Evolutionary conservation across 2,329 filamentous ascomycete genomes (phyloP).

Genomic region (Claviceps digitariae): DNA sequence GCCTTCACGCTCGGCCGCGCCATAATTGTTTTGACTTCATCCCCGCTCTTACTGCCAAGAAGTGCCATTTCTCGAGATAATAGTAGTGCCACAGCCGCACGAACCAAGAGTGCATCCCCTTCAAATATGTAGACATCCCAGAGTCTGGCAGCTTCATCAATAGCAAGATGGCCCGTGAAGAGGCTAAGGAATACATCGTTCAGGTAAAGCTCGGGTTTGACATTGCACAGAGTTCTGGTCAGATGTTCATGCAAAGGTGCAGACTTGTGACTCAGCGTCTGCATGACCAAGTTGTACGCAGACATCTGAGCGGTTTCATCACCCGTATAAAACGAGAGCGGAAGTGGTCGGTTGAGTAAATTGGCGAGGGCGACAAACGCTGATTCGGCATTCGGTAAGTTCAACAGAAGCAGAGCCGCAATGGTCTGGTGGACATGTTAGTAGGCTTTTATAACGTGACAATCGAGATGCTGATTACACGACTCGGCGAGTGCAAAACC

Average conservation of each 20-base stretch:
- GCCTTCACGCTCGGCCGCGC: conserved; percentile 17
- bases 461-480: background rate
- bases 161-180: conserved; percentile 47
- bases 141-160: conserved; percentile 58
- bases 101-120: conserved; percentile 57
- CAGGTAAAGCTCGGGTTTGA: conserved; percentile 41
- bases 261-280: conserved; percentile 52
- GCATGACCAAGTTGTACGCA: conserved; percentile 55
- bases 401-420: conserved; percentile 59
- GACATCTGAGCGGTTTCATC: conserved; percentile 56
- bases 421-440: conserved; percentile 37
- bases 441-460: conserved; percentile 8
- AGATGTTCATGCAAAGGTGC: conserved; percentile 52
- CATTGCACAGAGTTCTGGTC: conserved; percentile 30
- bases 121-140: conserved; percentile 81
- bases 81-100: conserved; percentile 57
- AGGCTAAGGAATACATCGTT: conserved; percentile 47
- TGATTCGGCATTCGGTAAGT: conserved; percentile 47
- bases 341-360: conserved; percentile 60
- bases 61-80: conserved; percentile 37
- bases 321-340: conserved; percentile 60
- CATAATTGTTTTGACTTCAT: conserved; percentile 28
- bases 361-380: conserved; percentile 65
- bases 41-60: conserved; percentile 29
- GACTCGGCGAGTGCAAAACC: background rate